Evolutionary conservation across 2,329 filamentous ascomycete genomes (phyloP).

Genomic region (Phialophora expanda): DNA sequence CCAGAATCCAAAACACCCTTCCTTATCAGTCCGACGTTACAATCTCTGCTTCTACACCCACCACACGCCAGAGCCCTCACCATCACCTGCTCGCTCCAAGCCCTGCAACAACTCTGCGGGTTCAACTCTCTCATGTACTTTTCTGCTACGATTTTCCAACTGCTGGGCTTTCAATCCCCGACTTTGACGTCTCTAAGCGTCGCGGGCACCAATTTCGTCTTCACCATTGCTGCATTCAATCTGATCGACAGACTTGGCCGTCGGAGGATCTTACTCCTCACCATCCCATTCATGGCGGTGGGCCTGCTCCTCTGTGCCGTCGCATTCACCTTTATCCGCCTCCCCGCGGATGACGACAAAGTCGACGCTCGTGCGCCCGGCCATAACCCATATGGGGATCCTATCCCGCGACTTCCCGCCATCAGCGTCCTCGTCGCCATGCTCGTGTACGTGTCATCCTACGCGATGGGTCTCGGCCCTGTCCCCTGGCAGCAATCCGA

Average conservation of each 20-base stretch:
- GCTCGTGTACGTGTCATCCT: constrained; percentile 81
- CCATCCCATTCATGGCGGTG: constrained; percentile 80
- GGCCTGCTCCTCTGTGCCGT: constrained; percentile 73
- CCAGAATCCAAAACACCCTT: constrained; percentile 17
- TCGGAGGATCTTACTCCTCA: constrained; percentile 76
- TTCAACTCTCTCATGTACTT: constrained; percentile 96
- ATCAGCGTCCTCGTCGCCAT: constrained; percentile 73
- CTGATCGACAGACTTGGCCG: constrained; percentile 81
- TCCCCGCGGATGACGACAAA: constrained; percentile 31
- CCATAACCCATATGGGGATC: constrained; percentile 33
- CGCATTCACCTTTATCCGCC: constrained; percentile 69
- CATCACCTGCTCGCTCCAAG: constrained; percentile 86
- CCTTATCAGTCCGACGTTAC: constrained; percentile 42
- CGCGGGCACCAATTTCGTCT: constrained; percentile 80
- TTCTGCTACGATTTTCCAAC: constrained; percentile 78
- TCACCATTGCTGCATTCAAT: constrained; percentile 74
- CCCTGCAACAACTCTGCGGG: constrained; percentile 84
- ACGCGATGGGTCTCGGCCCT: constrained; percentile 85
- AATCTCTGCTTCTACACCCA: constrained; percentile 44
- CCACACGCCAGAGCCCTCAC: constrained; percentile 67
- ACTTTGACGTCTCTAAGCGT: constrained; percentile 81
- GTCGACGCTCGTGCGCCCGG: constrained; percentile 3
- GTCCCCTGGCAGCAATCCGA: constrained; percentile 97
- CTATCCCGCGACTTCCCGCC: constrained; percentile 50
- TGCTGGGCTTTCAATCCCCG: constrained; percentile 77